These are phyloP conservation scores for Oryza meridionalis DNA, from an alignment of 176 grass and related monocot species.

Conservation along the genomic window DNA sequence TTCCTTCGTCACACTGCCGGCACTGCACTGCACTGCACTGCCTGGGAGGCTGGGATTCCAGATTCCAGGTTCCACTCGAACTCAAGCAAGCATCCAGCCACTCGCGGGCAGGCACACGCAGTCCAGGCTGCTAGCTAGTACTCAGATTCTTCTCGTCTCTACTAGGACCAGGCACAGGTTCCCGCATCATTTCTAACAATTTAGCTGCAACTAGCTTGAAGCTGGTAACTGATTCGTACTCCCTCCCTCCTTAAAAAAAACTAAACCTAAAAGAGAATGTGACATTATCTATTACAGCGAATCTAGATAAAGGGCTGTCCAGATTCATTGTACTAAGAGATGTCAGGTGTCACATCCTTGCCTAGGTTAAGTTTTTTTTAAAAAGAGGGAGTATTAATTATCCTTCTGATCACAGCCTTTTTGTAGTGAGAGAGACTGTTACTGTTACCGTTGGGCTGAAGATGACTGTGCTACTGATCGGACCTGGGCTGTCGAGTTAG, in stretches of 20 bases:
- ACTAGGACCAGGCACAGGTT: constrained; percentile 17
- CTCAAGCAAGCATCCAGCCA: constrained; percentile 23
- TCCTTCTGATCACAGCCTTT: neutral
- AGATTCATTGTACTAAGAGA: no score
- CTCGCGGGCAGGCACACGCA: neutral
- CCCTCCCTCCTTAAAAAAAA: no score
- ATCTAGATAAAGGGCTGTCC: no score
- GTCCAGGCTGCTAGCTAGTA: neutral
- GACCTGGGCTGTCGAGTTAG: neutral
- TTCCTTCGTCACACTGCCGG: neutral
- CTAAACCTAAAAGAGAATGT: no score
- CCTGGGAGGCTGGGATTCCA: neutral
- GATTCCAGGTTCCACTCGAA: constrained; percentile 38
- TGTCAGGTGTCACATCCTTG: no score
- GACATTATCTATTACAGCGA: no score
- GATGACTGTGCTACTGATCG: neutral
- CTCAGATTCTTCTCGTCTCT: constrained; percentile 16
- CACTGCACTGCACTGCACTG: no score
- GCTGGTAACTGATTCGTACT: neutral
- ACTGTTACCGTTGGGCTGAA: neutral
- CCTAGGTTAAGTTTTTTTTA: no score
- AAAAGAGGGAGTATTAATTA: neutral
- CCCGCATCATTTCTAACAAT: neutral
- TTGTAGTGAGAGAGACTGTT: neutral
- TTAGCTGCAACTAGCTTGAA: neutral